These are phyloP conservation scores for Populus pruinosa DNA, from an alignment of 345 rosid genomes.

Conservation along the genomic window DNA sequence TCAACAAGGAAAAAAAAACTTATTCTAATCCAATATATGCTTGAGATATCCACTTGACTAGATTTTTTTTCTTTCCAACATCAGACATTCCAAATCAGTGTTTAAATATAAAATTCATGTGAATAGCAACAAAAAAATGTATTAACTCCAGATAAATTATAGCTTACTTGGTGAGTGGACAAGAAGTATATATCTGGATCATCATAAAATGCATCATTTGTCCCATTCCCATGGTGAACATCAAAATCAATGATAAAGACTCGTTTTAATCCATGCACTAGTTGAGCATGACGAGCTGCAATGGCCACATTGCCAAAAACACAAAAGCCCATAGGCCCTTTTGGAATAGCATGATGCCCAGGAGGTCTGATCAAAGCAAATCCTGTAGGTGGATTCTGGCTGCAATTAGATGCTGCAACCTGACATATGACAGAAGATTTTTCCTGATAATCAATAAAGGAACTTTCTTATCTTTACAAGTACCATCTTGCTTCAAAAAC, in stretches of 20 bases:
- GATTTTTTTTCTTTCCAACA: not conserved
- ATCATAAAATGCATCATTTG: constrained; percentile 77
- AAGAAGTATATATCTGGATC: constrained; percentile 90
- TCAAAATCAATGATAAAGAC: constrained; percentile 86
- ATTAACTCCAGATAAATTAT: not conserved
- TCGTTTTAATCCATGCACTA: constrained; percentile 58
- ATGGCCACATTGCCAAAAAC: constrained; percentile 89
- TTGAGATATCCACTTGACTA: not conserved
- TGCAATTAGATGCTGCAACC: constrained; percentile 63
- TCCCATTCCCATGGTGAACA: constrained; percentile 97
- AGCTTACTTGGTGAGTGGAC: constrained; percentile 85
- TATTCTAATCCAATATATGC: not conserved
- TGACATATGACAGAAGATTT: constrained; percentile 23
- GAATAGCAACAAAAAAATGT: not conserved
- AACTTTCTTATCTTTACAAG: not conserved
- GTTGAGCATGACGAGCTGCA: constrained; percentile 92
- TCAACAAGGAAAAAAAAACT: not conserved
- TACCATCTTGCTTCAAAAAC: not conserved
- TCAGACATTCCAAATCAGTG: not conserved
- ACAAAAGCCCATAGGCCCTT: constrained; percentile 97
- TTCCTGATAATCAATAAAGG: not conserved
- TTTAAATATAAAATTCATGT: not conserved
- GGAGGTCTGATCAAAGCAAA: constrained; percentile 96
- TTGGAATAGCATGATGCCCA: constrained; percentile 89
- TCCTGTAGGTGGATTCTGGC: constrained; percentile 60